Percentiles rank a stretch among this genome's conserved stretches.
Evolutionary conservation across 2,329 filamentous ascomycete species (phyloP).

Genomic region (Tolypocladium sp.): DNA sequence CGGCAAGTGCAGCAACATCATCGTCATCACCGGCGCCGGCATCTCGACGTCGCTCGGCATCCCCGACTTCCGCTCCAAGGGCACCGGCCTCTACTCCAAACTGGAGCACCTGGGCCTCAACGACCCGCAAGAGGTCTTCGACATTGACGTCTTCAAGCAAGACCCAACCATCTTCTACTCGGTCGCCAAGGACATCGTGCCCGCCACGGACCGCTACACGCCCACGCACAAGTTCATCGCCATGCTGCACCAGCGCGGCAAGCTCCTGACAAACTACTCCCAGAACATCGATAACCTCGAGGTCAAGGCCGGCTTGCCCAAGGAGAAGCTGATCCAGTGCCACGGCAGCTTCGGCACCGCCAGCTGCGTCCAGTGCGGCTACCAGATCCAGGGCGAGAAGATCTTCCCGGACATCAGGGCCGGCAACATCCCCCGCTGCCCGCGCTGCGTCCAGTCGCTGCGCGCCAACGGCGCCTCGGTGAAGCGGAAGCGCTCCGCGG

Average conservation of each 20-base stretch:
- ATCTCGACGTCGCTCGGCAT: constrained; percentile 96
- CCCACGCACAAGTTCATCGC: constrained; percentile 93
- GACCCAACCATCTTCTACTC: constrained; percentile 88
- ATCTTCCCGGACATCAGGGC: constrained; percentile 75
- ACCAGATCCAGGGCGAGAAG: constrained; percentile 62
- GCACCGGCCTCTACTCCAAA: constrained; percentile 83
- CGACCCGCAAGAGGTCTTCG: constrained; percentile 93
- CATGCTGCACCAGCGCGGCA: constrained; percentile 76
- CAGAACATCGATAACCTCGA: constrained; percentile 99
- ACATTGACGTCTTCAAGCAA: constrained; percentile 76
- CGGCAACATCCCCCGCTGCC: constrained; percentile 69
- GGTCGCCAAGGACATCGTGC: constrained; percentile 83
- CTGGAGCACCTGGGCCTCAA: constrained; percentile 66
- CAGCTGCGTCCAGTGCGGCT: constrained; percentile 73
- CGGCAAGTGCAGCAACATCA: constrained; percentile 67
- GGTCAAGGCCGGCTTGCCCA: constrained; percentile 69
- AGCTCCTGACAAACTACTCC: constrained; percentile 93
- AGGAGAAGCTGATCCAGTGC: constrained; percentile 84
- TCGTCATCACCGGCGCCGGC: constrained; percentile 89
- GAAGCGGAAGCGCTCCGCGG: constrained; percentile 31
- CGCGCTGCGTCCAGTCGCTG: constrained; percentile 54
- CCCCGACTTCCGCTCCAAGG: constrained; percentile 91
- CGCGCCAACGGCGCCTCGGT: constrained; percentile 14
- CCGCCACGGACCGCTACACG: constrained; percentile 69
- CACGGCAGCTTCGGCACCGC: constrained; percentile 94